phyloP scores from a whole-genome alignment of 352 stramenopile species.

The Phytophthora citricola region DNA sequence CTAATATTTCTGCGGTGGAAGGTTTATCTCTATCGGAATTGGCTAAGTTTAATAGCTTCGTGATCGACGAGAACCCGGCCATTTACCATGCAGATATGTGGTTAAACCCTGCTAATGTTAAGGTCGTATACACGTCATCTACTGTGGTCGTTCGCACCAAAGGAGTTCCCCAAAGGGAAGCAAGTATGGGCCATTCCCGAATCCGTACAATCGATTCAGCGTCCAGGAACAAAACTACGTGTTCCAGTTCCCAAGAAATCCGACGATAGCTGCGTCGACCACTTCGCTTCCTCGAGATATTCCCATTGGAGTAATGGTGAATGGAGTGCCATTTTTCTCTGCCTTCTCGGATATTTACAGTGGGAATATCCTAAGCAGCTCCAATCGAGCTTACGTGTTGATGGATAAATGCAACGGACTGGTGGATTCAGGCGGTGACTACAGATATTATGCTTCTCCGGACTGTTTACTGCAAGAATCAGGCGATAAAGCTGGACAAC shows the following conservation, averaged over 20 bases:
- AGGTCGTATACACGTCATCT: conserved; percentile 58
- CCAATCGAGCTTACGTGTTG: conserved; percentile 46
- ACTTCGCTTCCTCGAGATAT: conserved; percentile 48
- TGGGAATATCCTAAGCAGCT: conserved; percentile 49
- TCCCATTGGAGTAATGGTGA: conserved; percentile 74
- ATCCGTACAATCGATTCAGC: conserved; percentile 57
- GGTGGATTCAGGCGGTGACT: conserved; percentile 67
- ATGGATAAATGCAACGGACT: conserved; percentile 80
- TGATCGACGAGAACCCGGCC: conserved; percentile 57
- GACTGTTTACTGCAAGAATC: conserved; percentile 70
- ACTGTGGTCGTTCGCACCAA: conserved; percentile 67
- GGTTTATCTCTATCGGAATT: conserved; percentile 55
- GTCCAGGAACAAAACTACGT: conserved; percentile 69
- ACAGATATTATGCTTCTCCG: conserved; percentile 74
- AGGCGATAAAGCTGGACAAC: conserved; percentile 31
- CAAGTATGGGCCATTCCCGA: conserved; percentile 71
- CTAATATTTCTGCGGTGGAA: conserved; percentile 55
- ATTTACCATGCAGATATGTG: conserved; percentile 38
- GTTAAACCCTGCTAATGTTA: conserved; percentile 59
- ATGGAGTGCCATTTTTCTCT: conserved; percentile 73
- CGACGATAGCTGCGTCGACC: conserved; percentile 23
- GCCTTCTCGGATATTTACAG: conserved; percentile 44
- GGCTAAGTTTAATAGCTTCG: conserved; percentile 54
- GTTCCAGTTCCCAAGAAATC: conserved; percentile 65
- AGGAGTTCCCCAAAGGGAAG: conserved; percentile 51